Conservation (phyloP, 805 yeast species). For the Aciculoconidium aculeatum region DNA sequence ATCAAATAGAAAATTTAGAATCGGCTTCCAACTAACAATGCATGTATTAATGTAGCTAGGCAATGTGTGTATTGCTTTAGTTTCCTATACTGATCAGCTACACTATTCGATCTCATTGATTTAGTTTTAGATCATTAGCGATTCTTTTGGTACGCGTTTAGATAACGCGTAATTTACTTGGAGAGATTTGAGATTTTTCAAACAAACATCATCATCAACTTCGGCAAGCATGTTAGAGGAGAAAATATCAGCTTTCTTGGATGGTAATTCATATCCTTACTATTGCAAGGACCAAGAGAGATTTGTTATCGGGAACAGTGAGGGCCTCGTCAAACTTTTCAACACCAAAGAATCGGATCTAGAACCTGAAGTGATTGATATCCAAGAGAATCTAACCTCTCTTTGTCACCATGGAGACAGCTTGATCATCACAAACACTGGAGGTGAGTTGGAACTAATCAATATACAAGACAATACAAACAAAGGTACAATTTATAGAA, state of each 20-base stretch:
- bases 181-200: too few relatives aligned
- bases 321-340: conserved; percentile 49
- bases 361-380: conserved; percentile 58
- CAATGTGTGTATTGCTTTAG: too few relatives aligned
- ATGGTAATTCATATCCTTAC: conserved; percentile 33
- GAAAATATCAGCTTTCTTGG: conserved; percentile 33
- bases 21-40: too few relatives aligned
- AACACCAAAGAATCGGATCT: conserved; percentile 42
- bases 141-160: too few relatives aligned
- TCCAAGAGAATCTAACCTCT: conserved; percentile 41
- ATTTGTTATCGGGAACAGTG: conserved; percentile 49
- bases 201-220: background rate
- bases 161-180: too few relatives aligned
- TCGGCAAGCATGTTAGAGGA: conserved; percentile 7
- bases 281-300: conserved; percentile 18
- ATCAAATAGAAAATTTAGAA: too few relatives aligned
- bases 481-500: conserved; percentile 36
- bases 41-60: too few relatives aligned
- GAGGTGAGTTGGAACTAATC: conserved; percentile 40
- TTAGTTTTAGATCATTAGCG: too few relatives aligned
- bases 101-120: too few relatives aligned
- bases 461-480: conserved; percentile 24
- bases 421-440: conserved; percentile 30
- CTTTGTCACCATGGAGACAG: conserved; percentile 20
- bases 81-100: too few relatives aligned